Percentiles rank a stretch among this genome's conserved stretches.
Conservation (phyloP, 108 stramenopile species). For the Pseudonitzschia pungens region DNA sequence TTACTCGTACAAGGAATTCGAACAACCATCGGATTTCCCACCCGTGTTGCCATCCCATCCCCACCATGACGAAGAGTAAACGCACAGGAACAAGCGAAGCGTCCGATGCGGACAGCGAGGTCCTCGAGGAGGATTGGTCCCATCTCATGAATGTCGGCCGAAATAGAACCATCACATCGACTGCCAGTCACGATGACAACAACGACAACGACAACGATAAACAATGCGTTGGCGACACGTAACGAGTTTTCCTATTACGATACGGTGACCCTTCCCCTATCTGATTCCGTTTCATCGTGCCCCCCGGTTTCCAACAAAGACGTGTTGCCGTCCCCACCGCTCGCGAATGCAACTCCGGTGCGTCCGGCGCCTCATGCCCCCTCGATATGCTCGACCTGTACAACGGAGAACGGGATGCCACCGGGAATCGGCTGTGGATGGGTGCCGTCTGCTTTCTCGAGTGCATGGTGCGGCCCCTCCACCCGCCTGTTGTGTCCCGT, state of each 20-base stretch:
- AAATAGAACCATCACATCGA: not conserved
- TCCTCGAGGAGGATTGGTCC: constrained; percentile 5
- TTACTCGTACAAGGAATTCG: no score
- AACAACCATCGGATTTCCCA: no score
- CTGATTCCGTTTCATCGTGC: no score
- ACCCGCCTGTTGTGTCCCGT: no score
- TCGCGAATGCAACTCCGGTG: constrained; percentile 8
- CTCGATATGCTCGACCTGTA: constrained; percentile 72
- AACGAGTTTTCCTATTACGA: constrained; percentile 7
- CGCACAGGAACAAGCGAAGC: not conserved
- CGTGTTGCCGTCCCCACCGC: not conserved
- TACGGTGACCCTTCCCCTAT: not conserved
- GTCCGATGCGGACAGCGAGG: no score
- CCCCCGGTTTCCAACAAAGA: no score
- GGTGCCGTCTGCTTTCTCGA: constrained; percentile 56
- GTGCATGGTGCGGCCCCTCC: constrained; percentile 7
- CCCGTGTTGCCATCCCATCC: no score
- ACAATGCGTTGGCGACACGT: no score
- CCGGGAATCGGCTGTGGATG: constrained; percentile 69
- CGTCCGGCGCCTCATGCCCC: constrained; percentile 42
- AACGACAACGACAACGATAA: not conserved
- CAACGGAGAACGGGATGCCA: constrained; percentile 52
- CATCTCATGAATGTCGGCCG: not conserved
- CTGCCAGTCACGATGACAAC: not conserved
- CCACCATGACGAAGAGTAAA: no score